phyloP scores from a whole-genome alignment of 73 alveolate species.

The Tetrahymena malaccensis region DNA sequence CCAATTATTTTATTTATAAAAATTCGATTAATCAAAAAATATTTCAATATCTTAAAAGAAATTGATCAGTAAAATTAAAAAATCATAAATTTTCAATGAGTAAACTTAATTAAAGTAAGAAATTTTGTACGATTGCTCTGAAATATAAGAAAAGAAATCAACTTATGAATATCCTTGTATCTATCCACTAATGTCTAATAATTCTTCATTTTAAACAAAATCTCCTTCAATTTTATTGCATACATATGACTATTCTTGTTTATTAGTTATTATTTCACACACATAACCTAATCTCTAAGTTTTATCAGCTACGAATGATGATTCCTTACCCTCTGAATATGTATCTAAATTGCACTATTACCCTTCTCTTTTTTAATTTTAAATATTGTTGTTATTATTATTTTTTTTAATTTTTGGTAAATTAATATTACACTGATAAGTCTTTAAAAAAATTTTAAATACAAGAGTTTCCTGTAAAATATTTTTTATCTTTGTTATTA shows the following conservation, averaged over 20 bases:
- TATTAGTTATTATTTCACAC: neutral
- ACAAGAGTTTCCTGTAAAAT: neutral
- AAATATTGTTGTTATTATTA: no score
- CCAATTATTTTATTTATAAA: neutral
- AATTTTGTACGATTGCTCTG: neutral
- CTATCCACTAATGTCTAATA: neutral
- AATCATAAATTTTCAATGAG: no score
- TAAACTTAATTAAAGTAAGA: no score
- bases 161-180: neutral
- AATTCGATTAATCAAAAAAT: no score
- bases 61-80: no score
- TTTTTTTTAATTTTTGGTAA: neutral
- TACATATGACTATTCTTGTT: neutral
- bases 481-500: neutral
- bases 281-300: neutral
- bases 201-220: neutral
- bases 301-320: neutral
- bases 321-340: neutral
- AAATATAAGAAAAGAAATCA: neutral
- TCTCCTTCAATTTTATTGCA: neutral
- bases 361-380: neutral
- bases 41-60: no score
- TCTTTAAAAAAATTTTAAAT: neutral
- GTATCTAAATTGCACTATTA: neutral
- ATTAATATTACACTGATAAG: neutral